Percentiles rank a stretch among this genome's conserved stretches.
Evolutionary conservation across 1,139 yeast species (phyloP).

Genomic region (Hyphopichia buzzinii): DNA sequence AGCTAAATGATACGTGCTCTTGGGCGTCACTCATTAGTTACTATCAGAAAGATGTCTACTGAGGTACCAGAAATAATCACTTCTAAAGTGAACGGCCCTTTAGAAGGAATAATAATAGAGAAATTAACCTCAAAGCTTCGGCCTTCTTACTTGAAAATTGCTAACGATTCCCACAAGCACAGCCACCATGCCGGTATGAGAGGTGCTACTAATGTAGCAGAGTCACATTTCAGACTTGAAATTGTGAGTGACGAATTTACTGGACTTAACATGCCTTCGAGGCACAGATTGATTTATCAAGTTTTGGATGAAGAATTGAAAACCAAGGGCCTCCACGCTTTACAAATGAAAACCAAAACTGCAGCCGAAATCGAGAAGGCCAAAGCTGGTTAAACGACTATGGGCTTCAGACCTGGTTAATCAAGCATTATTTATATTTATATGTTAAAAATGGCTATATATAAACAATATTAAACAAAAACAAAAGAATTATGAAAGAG

Average conservation of each 20-base stretch:
- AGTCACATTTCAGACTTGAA: constrained; percentile 78
- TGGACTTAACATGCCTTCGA: constrained; percentile 65
- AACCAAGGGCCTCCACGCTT: constrained; percentile 78
- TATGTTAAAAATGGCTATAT: background rate
- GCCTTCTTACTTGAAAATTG: constrained; percentile 54
- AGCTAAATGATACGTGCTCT: background rate
- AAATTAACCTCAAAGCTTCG: constrained; percentile 47
- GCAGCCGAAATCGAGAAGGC: constrained; percentile 50
- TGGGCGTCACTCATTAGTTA: background rate
- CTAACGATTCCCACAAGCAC: constrained; percentile 86
- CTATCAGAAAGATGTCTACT: background rate
- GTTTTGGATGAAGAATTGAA: constrained; percentile 71
- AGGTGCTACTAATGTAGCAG: constrained; percentile 69
- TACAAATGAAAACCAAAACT: constrained; percentile 84
- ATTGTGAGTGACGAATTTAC: constrained; percentile 69
- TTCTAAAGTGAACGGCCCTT: constrained; percentile 42
- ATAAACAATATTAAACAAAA: constrained; percentile 4
- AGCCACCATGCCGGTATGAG: constrained; percentile 84
- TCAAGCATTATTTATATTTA: background rate
- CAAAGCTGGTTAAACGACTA: background rate
- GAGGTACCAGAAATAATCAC: constrained; percentile 8
- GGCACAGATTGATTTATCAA: constrained; percentile 77
- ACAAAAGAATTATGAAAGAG: background rate
- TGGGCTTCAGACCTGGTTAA: no score
- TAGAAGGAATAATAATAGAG: constrained; percentile 46